Evolutionary conservation across 2,329 filamentous ascomycete species (phyloP).

Genomic region (Metarhizium robertsii): DNA sequence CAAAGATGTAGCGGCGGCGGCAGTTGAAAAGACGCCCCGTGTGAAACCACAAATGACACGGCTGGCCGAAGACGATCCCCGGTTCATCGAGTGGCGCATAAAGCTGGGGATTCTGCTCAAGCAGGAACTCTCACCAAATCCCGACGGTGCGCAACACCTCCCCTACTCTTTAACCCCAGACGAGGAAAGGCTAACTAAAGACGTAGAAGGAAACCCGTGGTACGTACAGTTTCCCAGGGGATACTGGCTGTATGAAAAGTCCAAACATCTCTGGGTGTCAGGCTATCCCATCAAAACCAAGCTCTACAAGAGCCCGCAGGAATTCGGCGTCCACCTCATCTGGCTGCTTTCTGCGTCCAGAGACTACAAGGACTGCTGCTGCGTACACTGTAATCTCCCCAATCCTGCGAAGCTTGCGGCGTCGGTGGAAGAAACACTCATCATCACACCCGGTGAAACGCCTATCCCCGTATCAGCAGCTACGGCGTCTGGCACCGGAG

Average conservation of each 20-base stretch:
- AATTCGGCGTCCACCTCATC: conserved; percentile 42
- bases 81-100: conserved; percentile 34
- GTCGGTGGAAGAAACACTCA: conserved; percentile 18
- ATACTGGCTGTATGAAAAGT: conserved; percentile 38
- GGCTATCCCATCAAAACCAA: conserved; percentile 39
- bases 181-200: conserved; percentile 1
- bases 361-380: conserved; percentile 41
- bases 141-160: conserved; percentile 21
- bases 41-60: conserved; percentile 34
- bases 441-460: conserved; percentile 9
- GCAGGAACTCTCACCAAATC: conserved; percentile 32
- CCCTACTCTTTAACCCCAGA: neutral
- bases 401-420: conserved; percentile 14
- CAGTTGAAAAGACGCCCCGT: conserved; percentile 25
- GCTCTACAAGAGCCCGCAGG: conserved; percentile 42
- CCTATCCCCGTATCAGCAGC: conserved; percentile 4
- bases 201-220: conserved; percentile 32
- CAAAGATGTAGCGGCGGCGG: conserved; percentile 19
- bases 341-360: conserved; percentile 40
- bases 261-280: conserved; percentile 39
- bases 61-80: conserved; percentile 31
- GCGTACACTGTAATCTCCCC: conserved; percentile 35
- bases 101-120: conserved; percentile 36
- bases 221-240: conserved; percentile 34
- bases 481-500: conserved; percentile 4